phyloP scores from a whole-genome alignment of 257 asterid species.

The Capsicum baccatum region DNA sequence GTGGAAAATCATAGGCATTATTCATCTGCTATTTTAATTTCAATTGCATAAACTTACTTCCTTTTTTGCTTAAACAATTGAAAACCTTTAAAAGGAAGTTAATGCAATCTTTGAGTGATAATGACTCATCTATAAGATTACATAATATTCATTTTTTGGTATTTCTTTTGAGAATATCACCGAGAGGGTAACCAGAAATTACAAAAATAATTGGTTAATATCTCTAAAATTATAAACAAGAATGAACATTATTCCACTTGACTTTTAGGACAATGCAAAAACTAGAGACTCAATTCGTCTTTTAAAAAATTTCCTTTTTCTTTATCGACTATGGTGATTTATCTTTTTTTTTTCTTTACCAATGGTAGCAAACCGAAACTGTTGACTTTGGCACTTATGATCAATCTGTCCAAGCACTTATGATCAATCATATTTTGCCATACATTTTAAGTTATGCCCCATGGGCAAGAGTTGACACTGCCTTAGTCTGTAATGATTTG shows the following conservation, averaged over 20 bases:
- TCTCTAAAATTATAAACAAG: too few relatives aligned
- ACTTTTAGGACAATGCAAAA: too few relatives aligned
- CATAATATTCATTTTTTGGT: slow-evolving; percentile 14
- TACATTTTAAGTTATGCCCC: too few relatives aligned
- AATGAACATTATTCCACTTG: too few relatives aligned
- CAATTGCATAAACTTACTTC: slow-evolving; percentile 32
- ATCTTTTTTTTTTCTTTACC: background rate
- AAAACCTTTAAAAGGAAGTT: slow-evolving; percentile 91
- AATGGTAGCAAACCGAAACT: slow-evolving; percentile 59
- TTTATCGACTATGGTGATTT: background rate
- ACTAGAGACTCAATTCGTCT: background rate
- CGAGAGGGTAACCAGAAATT: background rate
- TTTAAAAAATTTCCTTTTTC: background rate
- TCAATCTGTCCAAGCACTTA: too few relatives aligned
- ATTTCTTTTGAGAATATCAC: background rate
- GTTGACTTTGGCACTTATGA: slow-evolving; percentile 60
- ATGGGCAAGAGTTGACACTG: too few relatives aligned
- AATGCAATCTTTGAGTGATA: slow-evolving; percentile 89
- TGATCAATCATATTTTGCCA: too few relatives aligned
- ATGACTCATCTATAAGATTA: slow-evolving; percentile 68
- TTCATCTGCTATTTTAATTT: background rate
- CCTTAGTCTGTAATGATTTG: too few relatives aligned
- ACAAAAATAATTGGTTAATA: too few relatives aligned
- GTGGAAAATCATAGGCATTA: too few relatives aligned
- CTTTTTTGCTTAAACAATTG: slow-evolving; percentile 57